Conservation (phyloP, 495 filamentous ascomycete genomes). For the Penicillium atrosanguineum region DNA sequence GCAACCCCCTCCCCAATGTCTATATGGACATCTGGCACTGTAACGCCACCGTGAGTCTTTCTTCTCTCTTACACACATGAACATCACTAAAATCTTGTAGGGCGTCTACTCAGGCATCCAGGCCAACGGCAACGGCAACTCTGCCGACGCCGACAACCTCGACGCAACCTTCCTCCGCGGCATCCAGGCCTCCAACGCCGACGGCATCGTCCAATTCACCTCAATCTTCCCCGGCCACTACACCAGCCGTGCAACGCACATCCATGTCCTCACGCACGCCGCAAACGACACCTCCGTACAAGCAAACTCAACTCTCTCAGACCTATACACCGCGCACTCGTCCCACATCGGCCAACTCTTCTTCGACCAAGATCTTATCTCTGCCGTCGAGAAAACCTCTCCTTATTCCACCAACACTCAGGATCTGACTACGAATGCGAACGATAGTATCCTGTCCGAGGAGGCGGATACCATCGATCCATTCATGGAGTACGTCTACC, state of each 20-base stretch:
- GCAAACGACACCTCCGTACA: constrained; percentile 29
- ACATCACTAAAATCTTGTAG: constrained; percentile 16
- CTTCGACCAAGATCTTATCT: constrained; percentile 56
- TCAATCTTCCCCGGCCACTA: constrained; percentile 58
- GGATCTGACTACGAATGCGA: constrained; percentile 46
- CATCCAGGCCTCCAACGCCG: constrained; percentile 46
- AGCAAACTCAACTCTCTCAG: constrained; percentile 32
- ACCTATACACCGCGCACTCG: constrained; percentile 26
- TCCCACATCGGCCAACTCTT: constrained; percentile 62
- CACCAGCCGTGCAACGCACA: constrained; percentile 35
- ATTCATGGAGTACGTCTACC: constrained; percentile 50
- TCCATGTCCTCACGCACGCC: constrained; percentile 41
- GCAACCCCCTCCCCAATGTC: constrained; percentile 49
- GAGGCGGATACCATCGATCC: constrained; percentile 55
- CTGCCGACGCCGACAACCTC: constrained; percentile 30
- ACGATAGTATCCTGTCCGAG: constrained; percentile 48
- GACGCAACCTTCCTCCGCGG: constrained; percentile 52
- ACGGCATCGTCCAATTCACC: constrained; percentile 50
- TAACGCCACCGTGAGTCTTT: constrained; percentile 35
- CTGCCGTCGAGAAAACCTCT: constrained; percentile 39
- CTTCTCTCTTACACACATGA: constrained; percentile 15
- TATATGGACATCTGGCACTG: constrained; percentile 63
- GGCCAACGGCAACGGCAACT: constrained; percentile 52
- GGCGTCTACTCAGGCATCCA: constrained; percentile 59
- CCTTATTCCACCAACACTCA: constrained; percentile 59